These are phyloP conservation scores for Solanum virginianum DNA, from an alignment of 257 asterid genomes.

Conservation along the genomic window DNA sequence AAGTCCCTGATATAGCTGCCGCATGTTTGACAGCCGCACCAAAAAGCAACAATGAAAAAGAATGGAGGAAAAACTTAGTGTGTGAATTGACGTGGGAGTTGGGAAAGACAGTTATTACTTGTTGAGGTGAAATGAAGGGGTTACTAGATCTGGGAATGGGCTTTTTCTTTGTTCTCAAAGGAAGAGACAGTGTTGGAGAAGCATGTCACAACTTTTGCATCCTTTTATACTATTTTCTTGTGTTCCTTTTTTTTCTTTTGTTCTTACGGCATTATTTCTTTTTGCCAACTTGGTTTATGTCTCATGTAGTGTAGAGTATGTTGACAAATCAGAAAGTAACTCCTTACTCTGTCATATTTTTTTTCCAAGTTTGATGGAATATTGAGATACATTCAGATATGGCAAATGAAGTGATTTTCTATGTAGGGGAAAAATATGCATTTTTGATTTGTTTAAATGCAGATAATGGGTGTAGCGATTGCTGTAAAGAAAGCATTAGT, in stretches of 20 bases:
- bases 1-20: background rate
- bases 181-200: background rate
- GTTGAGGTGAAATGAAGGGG: background rate
- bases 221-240: background rate
- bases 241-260: background rate
- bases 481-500: constrained; percentile 42
- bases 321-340: background rate
- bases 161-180: background rate
- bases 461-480: constrained; percentile 39
- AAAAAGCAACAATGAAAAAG: background rate
- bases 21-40: background rate
- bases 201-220: background rate
- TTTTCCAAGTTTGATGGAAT: background rate
- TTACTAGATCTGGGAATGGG: background rate
- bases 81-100: background rate
- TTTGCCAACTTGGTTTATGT: background rate
- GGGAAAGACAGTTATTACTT: background rate
- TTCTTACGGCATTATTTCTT: background rate
- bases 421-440: background rate
- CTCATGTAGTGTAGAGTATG: background rate
- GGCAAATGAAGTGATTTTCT: background rate
- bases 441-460: constrained; percentile 10
- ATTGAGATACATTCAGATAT: background rate
- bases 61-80: background rate
- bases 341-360: background rate